These are phyloP conservation scores for Neonectria punicea DNA, from an alignment of 2,329 filamentous ascomycete species.

Conservation along the genomic window DNA sequence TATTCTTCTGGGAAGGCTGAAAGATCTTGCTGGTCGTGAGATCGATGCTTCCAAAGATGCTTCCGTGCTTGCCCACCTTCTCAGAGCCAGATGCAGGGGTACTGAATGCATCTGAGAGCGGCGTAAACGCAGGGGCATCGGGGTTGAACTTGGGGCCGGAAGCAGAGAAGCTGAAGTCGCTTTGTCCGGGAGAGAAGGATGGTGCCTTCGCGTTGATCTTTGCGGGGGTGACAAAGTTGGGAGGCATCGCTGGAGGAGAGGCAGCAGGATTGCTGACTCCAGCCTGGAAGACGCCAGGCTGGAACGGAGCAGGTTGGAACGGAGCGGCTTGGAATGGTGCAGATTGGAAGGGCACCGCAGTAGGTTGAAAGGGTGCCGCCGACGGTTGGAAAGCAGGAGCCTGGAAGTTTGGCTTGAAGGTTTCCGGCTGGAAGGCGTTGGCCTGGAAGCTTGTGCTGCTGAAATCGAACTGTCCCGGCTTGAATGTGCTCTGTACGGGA, in stretches of 20 bases:
- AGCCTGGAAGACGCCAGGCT: constrained; percentile 61
- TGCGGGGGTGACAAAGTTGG: constrained; percentile 40
- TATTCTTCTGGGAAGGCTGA: constrained; percentile 78
- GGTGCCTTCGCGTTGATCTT: constrained; percentile 77
- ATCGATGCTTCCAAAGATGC: constrained; percentile 78
- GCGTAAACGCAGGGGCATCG: constrained; percentile 81
- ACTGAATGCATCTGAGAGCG: constrained; percentile 61
- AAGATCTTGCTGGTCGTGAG: constrained; percentile 69
- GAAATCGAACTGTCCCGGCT: constrained; percentile 38
- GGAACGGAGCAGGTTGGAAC: constrained; percentile 36
- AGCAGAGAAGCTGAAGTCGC: constrained; percentile 75
- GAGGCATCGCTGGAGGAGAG: constrained; percentile 29
- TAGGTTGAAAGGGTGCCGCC: constrained; percentile 51
- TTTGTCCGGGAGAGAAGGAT: constrained; percentile 74
- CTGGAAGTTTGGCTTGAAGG: constrained; percentile 11
- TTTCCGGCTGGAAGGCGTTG: not conserved
- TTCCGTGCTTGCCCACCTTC: constrained; percentile 54
- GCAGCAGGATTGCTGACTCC: constrained; percentile 37
- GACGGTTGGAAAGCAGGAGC: constrained; percentile 19
- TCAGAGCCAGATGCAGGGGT: constrained; percentile 60
- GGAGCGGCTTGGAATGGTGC: constrained; percentile 11
- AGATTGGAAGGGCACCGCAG: not conserved
- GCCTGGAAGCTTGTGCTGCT: constrained; percentile 21
- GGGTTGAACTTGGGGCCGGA: constrained; percentile 77
- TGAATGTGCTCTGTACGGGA: constrained; percentile 54